phyloP scores from a whole-genome alignment of 1,284 basidiomycete genomes.

The Sporisorium graminicola region DNA sequence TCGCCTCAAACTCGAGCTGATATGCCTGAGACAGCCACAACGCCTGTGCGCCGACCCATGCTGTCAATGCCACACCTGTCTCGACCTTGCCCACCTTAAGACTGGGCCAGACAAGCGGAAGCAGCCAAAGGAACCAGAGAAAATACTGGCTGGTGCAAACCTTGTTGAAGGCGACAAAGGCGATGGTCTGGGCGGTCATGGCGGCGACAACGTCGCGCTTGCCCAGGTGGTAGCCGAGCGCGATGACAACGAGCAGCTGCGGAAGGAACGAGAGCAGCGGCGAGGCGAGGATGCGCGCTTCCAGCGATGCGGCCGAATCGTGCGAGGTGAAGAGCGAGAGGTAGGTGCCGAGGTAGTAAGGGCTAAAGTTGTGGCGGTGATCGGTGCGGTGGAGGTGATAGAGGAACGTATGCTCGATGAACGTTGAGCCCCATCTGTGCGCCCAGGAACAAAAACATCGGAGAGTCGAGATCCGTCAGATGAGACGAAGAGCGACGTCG shows the following conservation, averaged over 20 bases:
- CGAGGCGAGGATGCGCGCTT: conserved; percentile 31
- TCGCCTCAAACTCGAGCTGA: conserved; percentile 63
- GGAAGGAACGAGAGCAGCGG: conserved; percentile 73
- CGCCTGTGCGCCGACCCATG: conserved; percentile 78
- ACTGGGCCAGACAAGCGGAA: conserved; percentile 83
- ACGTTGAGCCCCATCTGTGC: conserved; percentile 84
- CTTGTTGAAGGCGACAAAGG: conserved; percentile 96
- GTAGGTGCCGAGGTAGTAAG: conserved; percentile 95
- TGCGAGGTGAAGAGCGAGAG: conserved; percentile 71
- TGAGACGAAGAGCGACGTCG: not conserved
- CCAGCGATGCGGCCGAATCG: conserved; percentile 1
- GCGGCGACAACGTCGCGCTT: conserved; percentile 79
- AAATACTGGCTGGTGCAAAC: conserved; percentile 99
- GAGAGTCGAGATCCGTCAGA: conserved; percentile 15
- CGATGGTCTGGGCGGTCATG: conserved; percentile 90
- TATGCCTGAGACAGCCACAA: conserved; percentile 67
- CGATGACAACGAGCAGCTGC: conserved; percentile 78
- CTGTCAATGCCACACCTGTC: conserved; percentile 65
- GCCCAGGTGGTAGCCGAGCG: conserved; percentile 78
- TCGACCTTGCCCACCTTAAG: conserved; percentile 68
- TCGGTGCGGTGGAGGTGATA: conserved; percentile 92
- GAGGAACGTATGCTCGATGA: conserved; percentile 90
- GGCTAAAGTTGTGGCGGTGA: conserved; percentile 97
- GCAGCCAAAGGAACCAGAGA: conserved; percentile 92
- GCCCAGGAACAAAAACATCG: conserved; percentile 71